Evolutionary conservation across 179 eudicot genomes (phyloP).

Genomic region (Sideroxylon spinosum): DNA sequence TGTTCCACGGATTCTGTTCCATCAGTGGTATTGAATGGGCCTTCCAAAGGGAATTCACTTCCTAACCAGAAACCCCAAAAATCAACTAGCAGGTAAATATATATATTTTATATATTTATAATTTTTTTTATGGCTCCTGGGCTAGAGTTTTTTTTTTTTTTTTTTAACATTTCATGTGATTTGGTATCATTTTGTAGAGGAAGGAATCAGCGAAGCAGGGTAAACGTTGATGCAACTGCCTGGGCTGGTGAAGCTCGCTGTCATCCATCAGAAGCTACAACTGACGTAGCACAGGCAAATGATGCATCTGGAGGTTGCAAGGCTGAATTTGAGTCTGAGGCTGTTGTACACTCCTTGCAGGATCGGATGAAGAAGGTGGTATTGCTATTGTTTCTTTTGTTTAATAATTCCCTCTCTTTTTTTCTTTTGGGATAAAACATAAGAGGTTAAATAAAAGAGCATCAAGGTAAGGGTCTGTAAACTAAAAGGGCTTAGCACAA

Average conservation of each 20-base stretch:
- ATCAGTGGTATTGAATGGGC: slow-evolving; percentile 48
- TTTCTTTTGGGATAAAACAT: background rate
- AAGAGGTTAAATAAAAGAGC: too few species aligned
- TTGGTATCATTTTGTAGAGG: slow-evolving; percentile 39
- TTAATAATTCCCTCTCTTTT: background rate
- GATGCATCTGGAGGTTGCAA: slow-evolving; percentile 40
- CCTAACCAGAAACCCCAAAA: slow-evolving; percentile 38
- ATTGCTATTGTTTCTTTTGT: slow-evolving; percentile 2
- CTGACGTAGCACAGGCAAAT: slow-evolving; percentile 19
- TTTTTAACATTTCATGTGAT: background rate
- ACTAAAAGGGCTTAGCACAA: too few species aligned
- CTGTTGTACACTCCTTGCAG: slow-evolving; percentile 38
- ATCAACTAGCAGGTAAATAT: slow-evolving; percentile 54
- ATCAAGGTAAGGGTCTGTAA: too few species aligned
- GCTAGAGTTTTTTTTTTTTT: too few species aligned
- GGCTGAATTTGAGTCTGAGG: slow-evolving; percentile 38
- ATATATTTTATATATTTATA: background rate
- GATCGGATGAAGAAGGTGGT: slow-evolving; percentile 54
- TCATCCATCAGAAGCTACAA: slow-evolving; percentile 35
- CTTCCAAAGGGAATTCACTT: slow-evolving; percentile 36
- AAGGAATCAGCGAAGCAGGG: slow-evolving; percentile 14
- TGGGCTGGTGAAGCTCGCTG: slow-evolving; percentile 37
- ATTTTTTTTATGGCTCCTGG: background rate
- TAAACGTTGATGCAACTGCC: slow-evolving; percentile 29
- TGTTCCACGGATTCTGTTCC: slow-evolving; percentile 88